Conservation (phyloP, 2,329 filamentous ascomycete genomes). For the Cadophora gregata region DNA sequence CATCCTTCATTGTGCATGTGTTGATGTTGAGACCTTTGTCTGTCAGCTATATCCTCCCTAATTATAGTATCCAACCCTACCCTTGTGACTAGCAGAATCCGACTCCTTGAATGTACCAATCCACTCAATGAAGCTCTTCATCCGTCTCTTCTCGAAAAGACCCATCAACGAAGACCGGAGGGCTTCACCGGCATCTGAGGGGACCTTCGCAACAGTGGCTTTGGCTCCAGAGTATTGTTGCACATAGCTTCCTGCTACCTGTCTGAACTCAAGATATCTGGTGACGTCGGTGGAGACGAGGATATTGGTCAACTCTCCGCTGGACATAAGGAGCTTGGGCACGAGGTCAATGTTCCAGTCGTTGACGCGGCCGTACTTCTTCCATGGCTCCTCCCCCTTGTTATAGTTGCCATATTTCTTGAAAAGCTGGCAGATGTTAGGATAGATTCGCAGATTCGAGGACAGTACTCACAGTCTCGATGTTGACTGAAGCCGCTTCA, state of each 20-base stretch:
- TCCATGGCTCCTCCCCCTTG: constrained; percentile 88
- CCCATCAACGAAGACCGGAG: constrained; percentile 95
- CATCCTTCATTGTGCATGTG: constrained; percentile 91
- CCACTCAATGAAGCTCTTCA: constrained; percentile 97
- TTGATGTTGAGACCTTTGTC: constrained; percentile 76
- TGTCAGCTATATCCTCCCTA: constrained; percentile 35
- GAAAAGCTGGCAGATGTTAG: constrained; percentile 73
- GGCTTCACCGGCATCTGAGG: constrained; percentile 89
- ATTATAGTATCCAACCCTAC: constrained; percentile 54
- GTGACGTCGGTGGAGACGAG: constrained; percentile 94
- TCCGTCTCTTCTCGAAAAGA: constrained; percentile 95
- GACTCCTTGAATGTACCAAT: constrained; percentile 84
- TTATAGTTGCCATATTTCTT: constrained; percentile 91
- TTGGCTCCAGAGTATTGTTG: constrained; percentile 84
- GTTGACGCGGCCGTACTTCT: constrained; percentile 94
- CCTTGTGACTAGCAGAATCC: constrained; percentile 87
- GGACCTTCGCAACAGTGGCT: constrained; percentile 95
- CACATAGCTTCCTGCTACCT: constrained; percentile 94
- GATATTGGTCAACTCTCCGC: constrained; percentile 97
- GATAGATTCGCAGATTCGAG: constrained; percentile 27
- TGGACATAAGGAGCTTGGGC: constrained; percentile 98
- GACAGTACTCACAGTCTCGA: constrained; percentile 75
- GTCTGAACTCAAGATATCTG: constrained; percentile 89
- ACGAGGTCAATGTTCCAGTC: constrained; percentile 99
- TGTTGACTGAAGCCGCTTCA: constrained; percentile 95